A percentile compares a stretch with the other conserved stretches of the same genome.
Conservation (phyloP, 75 land plant genomes). For the Isoetes taiwanensis region DNA sequence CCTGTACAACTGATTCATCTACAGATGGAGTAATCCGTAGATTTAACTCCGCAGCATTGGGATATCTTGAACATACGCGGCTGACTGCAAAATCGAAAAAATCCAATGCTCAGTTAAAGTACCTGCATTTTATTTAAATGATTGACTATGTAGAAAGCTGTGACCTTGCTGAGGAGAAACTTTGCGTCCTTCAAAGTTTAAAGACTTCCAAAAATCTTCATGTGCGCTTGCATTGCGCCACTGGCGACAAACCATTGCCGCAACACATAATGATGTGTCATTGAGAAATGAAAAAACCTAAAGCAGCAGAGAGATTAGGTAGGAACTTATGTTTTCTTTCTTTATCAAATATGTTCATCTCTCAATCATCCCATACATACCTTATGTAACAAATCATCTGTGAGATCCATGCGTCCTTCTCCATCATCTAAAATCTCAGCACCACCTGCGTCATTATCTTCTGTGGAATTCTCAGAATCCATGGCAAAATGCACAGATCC, state of each 20-base stretch:
- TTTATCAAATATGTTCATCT: not conserved
- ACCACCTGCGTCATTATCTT: constrained; percentile 11
- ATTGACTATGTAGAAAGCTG: not conserved
- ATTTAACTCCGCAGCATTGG: constrained; percentile 61
- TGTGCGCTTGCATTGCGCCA: constrained; percentile 84
- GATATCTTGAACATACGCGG: constrained; percentile 56
- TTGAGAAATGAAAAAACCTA: constrained; percentile 90
- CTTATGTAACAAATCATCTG: constrained; percentile 85
- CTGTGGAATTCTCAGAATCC: constrained; percentile 15
- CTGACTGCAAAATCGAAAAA: constrained; percentile 37
- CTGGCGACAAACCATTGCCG: constrained; percentile 74
- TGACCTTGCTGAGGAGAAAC: constrained; percentile 58
- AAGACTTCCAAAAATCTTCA: constrained; percentile 90
- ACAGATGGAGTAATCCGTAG: constrained; percentile 30
- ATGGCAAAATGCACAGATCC: too few relatives aligned
- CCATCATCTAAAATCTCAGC: constrained; percentile 8
- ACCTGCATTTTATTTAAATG: not conserved
- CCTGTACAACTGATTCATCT: constrained; percentile 39
- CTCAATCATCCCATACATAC: constrained; percentile 18
- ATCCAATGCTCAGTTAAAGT: not conserved
- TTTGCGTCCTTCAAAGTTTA: constrained; percentile 54
- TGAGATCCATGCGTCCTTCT: constrained; percentile 52
- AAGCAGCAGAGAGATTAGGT: not conserved
- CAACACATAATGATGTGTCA: constrained; percentile 52
- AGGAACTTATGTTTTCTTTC: not conserved